These are phyloP conservation scores for Colletotrichum spinosum DNA, from an alignment of 2,329 filamentous ascomycete species.

Conservation along the genomic window DNA sequence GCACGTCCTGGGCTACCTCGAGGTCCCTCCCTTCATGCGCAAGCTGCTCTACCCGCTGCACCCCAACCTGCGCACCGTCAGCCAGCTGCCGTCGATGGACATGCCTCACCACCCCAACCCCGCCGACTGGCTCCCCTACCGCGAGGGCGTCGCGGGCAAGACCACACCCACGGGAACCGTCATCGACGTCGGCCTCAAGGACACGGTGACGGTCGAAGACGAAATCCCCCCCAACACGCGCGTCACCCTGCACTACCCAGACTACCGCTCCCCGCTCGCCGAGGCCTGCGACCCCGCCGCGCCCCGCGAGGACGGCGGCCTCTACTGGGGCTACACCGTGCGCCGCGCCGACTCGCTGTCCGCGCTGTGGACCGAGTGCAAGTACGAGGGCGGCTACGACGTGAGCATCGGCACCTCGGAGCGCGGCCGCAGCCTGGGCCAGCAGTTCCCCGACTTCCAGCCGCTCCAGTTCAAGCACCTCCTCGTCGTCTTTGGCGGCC, in stretches of 20 bases:
- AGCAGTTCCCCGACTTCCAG: constrained; percentile 57
- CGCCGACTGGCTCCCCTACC: constrained; percentile 82
- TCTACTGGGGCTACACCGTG: constrained; percentile 87
- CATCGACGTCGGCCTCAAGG: constrained; percentile 68
- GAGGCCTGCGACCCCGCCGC: constrained; percentile 74
- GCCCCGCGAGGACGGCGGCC: constrained; percentile 80
- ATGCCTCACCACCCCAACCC: constrained; percentile 86
- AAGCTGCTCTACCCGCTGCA: constrained; percentile 81
- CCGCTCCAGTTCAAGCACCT: constrained; percentile 73
- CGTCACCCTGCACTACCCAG: constrained; percentile 76
- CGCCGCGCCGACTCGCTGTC: constrained; percentile 75
- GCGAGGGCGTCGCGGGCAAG: constrained; percentile 78
- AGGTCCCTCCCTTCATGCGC: constrained; percentile 86
- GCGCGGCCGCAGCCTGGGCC: constrained; percentile 68
- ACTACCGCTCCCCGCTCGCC: constrained; percentile 59
- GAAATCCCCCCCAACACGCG: constrained; percentile 77
- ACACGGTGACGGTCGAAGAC: constrained; percentile 66
- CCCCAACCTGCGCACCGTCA: constrained; percentile 79
- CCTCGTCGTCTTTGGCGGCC: constrained; percentile 83
- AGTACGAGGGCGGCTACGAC: constrained; percentile 83
- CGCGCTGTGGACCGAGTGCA: constrained; percentile 80
- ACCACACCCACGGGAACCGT: constrained; percentile 61
- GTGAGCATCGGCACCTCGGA: constrained; percentile 87
- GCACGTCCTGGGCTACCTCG: constrained; percentile 83
- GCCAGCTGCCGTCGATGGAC: constrained; percentile 80